Conservation (phyloP, 2,329 filamentous ascomycete genomes). For the Sordariomycetes sp. region DNA sequence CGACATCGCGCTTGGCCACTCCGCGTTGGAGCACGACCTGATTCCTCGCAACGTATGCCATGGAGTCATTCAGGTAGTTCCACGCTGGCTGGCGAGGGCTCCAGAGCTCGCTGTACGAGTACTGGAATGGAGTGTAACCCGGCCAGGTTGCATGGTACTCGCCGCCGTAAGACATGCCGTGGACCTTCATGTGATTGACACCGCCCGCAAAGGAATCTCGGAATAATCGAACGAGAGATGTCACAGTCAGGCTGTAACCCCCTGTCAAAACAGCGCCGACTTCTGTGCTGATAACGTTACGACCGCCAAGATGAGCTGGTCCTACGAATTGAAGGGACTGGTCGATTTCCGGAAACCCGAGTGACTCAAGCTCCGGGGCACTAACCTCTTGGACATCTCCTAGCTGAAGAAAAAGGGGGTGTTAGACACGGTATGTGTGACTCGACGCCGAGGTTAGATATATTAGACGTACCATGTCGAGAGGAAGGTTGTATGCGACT, state of each 20-base stretch:
- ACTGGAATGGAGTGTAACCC: too few species aligned
- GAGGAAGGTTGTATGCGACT: neutral
- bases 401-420: too few species aligned
- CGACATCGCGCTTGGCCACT: too few species aligned
- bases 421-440: too few species aligned
- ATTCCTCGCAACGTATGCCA: too few species aligned
- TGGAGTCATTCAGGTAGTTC: too few species aligned
- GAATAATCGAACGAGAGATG: neutral
- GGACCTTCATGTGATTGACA: neutral
- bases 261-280: neutral
- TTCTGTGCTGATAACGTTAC: neutral
- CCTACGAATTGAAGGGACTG: neutral
- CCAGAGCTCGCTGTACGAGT: too few species aligned
- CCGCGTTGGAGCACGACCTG: too few species aligned
- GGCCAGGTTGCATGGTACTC: too few species aligned
- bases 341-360: neutral
- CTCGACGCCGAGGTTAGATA: too few species aligned
- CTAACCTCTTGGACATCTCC: neutral
- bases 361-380: neutral
- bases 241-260: neutral
- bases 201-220: neutral
- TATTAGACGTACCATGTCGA: neutral
- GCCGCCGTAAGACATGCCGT: too few species aligned
- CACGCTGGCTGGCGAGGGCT: too few species aligned
- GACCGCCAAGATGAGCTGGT: neutral